Base-by-base conservation (phyloP, 495 filamentous ascomycete genomes). In the Neurospora sp. region DNA sequence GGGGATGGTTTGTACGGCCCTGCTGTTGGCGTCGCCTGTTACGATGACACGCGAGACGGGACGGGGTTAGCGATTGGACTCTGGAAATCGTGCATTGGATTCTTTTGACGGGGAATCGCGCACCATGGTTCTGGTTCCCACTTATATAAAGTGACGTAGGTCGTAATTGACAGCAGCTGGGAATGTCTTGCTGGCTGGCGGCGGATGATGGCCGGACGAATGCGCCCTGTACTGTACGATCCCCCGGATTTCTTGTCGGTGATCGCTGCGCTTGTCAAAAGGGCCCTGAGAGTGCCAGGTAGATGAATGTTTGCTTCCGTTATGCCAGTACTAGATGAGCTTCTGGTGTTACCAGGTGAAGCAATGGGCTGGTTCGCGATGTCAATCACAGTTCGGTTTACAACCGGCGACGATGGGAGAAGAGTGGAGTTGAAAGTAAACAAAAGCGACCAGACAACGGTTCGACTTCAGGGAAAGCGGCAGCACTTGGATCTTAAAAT, bases 1-100 rank as follows among this genome's bases (percentile, higher is more conserved):
- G 79, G 79, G 37, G 79, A 81, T n/a, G 91, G 90, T 78, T 92
- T 92, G 83, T 92, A 93, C 27, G 27, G 54, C 54, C 54, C 54
- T 69, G 87, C 80, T 46, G 84, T 75, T 72, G 86, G 78, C 76
- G 84, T 85, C 48, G 87, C 78, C 87, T 89, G 41, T 62, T 35
- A 35, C n/a, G 8, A 11, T 18, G 27, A 66, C 54, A 66, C 54
- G 54, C 54, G 27, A 66, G 54, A 66, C 54, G 54, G 54, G 27
- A 35, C 54, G 54, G 54, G 42, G 54, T 73, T 42, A 73, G 72
- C 31, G 27, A 71, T 71, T 71, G 70, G 42, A 16, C 42, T 39
- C 4, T 35, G 18, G n/a, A n/a, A 59, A 31, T 46, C 37, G 23
- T 31, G 39, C 23, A 54, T 71, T 27, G 38, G 18, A 73, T 23